These are phyloP conservation scores for Cryphonectria naterciae DNA, from an alignment of 2,329 filamentous ascomycete species.

Conservation along the genomic window DNA sequence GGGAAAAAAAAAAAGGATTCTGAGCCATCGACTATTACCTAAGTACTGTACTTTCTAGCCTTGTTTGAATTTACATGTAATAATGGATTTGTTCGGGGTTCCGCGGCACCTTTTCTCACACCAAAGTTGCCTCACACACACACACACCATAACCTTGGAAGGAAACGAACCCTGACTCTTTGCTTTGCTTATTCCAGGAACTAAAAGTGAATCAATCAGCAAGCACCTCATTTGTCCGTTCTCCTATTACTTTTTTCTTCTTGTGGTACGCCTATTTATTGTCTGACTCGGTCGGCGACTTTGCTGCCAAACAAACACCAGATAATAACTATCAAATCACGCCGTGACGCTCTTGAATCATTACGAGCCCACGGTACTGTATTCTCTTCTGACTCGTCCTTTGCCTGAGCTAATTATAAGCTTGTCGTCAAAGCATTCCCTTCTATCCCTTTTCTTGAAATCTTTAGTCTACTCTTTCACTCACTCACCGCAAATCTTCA, in stretches of 20 bases:
- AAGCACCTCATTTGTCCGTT: background rate
- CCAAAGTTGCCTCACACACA: background rate
- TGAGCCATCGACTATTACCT: background rate
- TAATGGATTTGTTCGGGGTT: background rate
- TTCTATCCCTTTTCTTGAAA: background rate
- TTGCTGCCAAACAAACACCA: constrained; percentile 2
- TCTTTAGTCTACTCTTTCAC: too few species aligned
- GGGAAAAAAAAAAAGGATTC: too few species aligned
- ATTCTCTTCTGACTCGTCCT: background rate
- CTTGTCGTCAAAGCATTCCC: background rate
- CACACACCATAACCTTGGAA: too few species aligned
- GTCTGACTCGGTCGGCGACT: constrained; percentile 16
- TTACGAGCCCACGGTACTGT: background rate
- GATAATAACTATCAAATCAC: background rate
- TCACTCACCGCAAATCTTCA: background rate
- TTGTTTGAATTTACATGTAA: background rate
- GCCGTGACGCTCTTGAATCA: constrained; percentile 2
- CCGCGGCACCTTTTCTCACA: background rate
- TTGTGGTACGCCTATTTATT: background rate
- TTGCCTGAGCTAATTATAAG: background rate
- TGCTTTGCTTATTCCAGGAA: background rate
- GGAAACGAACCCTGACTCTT: background rate
- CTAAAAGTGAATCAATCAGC: background rate
- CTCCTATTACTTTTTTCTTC: background rate
- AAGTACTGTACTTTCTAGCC: too few species aligned